phyloP scores from a whole-genome alignment of 495 filamentous ascomycete genomes.

The Penicillium mononematosum region DNA sequence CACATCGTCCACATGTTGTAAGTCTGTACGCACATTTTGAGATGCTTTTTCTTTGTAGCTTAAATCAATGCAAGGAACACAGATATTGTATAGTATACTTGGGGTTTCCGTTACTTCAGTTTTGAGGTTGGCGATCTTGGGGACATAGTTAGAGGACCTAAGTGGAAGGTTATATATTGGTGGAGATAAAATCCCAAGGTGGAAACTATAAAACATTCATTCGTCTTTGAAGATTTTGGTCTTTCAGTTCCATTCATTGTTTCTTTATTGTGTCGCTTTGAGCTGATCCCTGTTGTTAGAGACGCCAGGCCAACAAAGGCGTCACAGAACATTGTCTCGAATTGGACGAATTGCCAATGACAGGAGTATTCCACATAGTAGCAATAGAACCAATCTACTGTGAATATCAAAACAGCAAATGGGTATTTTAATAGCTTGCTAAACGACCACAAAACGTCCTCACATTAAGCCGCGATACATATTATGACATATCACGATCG shows the following conservation, averaged over 20 bases:
- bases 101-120: not conserved
- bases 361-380: not conserved
- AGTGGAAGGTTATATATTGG: not conserved
- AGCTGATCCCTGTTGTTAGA: too few species aligned
- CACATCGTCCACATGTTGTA: not conserved
- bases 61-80: not conserved
- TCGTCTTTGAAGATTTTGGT: not conserved
- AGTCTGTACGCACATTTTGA: conserved; percentile 5
- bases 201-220: not conserved
- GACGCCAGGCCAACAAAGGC: not conserved
- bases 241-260: not conserved
- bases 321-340: not conserved
- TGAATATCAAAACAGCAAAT: not conserved
- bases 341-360: not conserved
- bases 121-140: not conserved
- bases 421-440: not conserved
- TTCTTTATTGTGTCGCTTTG: not conserved
- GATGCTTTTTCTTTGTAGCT: too few species aligned
- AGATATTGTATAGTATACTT: not conserved
- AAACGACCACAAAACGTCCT: not conserved
- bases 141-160: not conserved
- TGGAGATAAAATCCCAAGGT: not conserved
- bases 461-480: not conserved
- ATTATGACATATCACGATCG: not conserved
- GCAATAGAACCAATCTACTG: not conserved